These are phyloP conservation scores for Kwoniella dendrophila DNA, from an alignment of 768 basidiomycete genomes.

Conservation along the genomic window DNA sequence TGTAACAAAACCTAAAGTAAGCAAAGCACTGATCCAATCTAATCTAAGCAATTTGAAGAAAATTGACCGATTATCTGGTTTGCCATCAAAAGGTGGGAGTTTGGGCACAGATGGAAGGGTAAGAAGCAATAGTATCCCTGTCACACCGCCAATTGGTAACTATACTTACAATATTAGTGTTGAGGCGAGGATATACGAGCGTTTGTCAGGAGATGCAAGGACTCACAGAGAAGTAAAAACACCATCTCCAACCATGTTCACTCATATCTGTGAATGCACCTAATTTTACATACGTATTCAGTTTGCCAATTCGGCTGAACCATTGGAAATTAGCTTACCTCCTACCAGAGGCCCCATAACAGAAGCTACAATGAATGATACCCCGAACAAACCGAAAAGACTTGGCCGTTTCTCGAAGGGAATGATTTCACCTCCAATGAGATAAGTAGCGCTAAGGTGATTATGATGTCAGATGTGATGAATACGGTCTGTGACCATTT, in stretches of 20 bases:
- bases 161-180: neutral
- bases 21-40: slow-evolving; percentile 31
- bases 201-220: neutral
- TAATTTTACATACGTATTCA: too few relatives aligned
- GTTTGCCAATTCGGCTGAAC: too few relatives aligned
- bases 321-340: slow-evolving; percentile 23
- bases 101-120: slow-evolving; percentile 25
- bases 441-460: slow-evolving; percentile 26
- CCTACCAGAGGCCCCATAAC: slow-evolving; percentile 40
- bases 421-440: slow-evolving; percentile 33
- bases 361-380: slow-evolving; percentile 33
- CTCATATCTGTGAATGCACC: slow-evolving; percentile 32
- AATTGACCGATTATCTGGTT: slow-evolving; percentile 19
- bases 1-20: slow-evolving; percentile 35
- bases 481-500: too few relatives aligned
- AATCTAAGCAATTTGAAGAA: slow-evolving; percentile 18
- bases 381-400: slow-evolving; percentile 31
- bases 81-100: slow-evolving; percentile 29
- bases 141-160: slow-evolving; percentile 30
- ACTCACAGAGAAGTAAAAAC: slow-evolving; percentile 32
- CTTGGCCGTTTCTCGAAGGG: slow-evolving; percentile 38
- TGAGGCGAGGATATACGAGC: too few relatives aligned
- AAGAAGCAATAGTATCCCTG: slow-evolving; percentile 18
- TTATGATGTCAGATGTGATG: neutral
- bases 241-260: slow-evolving; percentile 30